Percentiles rank a stretch among this genome's conserved stretches.
phyloP scores from a whole-genome alignment of 2,329 filamentous ascomycete species.

The Aspergillus tubingensis region DNA sequence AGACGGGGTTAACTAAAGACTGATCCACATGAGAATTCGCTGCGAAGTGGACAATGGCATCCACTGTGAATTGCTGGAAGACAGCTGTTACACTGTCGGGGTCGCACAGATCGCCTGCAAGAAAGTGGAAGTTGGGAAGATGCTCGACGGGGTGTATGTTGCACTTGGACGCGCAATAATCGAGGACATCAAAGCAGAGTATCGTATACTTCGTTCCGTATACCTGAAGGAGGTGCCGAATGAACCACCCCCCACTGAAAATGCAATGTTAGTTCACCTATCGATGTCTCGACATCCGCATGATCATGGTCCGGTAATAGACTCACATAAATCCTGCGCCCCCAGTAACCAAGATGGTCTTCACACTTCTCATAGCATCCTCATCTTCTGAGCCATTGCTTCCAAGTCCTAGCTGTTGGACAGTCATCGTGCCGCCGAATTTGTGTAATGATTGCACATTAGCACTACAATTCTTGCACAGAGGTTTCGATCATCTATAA shows the following conservation, averaged over 20 bases:
- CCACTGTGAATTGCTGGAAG: constrained; percentile 70
- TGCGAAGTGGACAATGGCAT: constrained; percentile 81
- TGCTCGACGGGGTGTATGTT: constrained; percentile 73
- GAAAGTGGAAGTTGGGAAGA: constrained; percentile 71
- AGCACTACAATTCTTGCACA: not conserved
- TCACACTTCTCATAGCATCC: not conserved
- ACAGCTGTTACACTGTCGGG: constrained; percentile 69
- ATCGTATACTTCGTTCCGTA: constrained; percentile 73
- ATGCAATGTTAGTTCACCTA: not conserved
- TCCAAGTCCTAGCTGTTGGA: not conserved
- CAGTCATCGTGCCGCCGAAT: not conserved
- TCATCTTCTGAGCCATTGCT: not conserved
- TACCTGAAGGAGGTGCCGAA: constrained; percentile 73
- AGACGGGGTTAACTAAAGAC: constrained; percentile 79
- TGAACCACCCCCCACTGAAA: constrained; percentile 70
- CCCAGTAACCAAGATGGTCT: constrained; percentile 6
- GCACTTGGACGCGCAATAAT: constrained; percentile 70
- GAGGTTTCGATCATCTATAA: not conserved
- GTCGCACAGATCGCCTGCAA: constrained; percentile 76
- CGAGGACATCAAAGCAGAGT: constrained; percentile 80
- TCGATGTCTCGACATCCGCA: not conserved
- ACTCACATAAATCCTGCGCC: constrained; percentile 12
- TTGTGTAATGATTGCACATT: not conserved
- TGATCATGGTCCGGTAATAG: not conserved
- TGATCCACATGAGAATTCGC: constrained; percentile 84